Conservation (phyloP, 2,329 filamentous ascomycete genomes). For the Thyridium curvatum region DNA sequence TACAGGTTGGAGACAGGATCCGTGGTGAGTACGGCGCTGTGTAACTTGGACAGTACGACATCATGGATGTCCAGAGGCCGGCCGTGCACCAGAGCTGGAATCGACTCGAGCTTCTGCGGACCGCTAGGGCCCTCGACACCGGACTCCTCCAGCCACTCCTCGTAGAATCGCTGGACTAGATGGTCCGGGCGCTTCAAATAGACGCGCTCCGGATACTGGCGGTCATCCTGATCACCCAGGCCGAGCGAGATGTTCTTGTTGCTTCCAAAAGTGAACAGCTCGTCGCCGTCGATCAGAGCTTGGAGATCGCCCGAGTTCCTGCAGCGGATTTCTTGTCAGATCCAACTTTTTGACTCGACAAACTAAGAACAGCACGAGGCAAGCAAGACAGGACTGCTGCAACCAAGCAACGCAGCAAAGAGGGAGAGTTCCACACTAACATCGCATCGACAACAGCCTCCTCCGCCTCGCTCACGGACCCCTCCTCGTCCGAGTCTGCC, state of each 20-base stretch:
- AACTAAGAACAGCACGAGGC: background rate
- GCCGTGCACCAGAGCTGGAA: slow-evolving; percentile 68
- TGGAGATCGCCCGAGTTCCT: slow-evolving; percentile 11
- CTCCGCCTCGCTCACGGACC: slow-evolving; percentile 46
- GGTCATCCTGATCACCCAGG: slow-evolving; percentile 91
- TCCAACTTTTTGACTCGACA: background rate
- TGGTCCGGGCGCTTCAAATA: slow-evolving; percentile 69
- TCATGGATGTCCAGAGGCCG: slow-evolving; percentile 72
- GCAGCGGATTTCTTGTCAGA: slow-evolving; percentile 7
- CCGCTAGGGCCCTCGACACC: slow-evolving; percentile 24
- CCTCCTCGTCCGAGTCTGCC: slow-evolving; percentile 40
- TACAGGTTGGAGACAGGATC: slow-evolving; percentile 89
- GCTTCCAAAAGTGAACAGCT: slow-evolving; percentile 90
- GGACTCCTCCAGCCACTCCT: slow-evolving; percentile 53
- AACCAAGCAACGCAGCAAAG: too few species aligned
- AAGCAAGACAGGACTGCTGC: too few species aligned
- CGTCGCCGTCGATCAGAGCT: slow-evolving; percentile 53
- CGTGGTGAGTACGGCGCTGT: slow-evolving; percentile 80
- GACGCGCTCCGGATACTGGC: slow-evolving; percentile 86
- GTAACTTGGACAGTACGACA: slow-evolving; percentile 82
- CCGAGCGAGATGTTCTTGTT: slow-evolving; percentile 93
- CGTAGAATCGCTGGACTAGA: slow-evolving; percentile 66
- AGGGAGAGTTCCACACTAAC: background rate
- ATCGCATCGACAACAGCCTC: slow-evolving; percentile 14
- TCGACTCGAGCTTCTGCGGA: slow-evolving; percentile 10